Evolutionary conservation across 371 early-diverging fungal species (phyloP).

Genomic region (Mortierella sp.): DNA sequence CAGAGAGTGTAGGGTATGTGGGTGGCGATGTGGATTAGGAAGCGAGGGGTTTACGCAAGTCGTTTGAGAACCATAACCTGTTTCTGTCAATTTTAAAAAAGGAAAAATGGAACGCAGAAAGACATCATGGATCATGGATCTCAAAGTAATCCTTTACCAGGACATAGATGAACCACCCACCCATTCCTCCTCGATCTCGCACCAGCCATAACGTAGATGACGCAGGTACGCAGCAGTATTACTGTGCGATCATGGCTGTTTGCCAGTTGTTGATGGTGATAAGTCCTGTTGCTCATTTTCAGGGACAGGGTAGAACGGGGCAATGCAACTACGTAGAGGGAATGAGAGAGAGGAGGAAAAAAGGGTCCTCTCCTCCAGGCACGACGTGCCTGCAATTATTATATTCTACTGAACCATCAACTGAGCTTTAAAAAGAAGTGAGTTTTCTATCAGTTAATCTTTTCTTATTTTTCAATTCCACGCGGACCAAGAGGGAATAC

Average conservation of each 20-base stretch:
- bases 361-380: no score
- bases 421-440: neutral
- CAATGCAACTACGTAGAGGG: no score
- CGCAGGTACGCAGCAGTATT: neutral
- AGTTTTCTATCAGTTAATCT: neutral
- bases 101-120: neutral
- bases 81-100: neutral
- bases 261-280: neutral
- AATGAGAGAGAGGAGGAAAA: neutral
- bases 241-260: neutral
- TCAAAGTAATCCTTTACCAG: neutral
- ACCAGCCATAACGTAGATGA: neutral
- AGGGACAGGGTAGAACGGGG: no score
- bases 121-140: neutral
- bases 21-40: neutral
- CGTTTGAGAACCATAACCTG: neutral
- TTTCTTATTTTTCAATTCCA: neutral
- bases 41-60: neutral
- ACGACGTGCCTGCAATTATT: neutral
- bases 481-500: no score
- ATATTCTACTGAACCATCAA: neutral
- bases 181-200: neutral
- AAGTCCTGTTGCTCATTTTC: neutral
- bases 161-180: neutral
- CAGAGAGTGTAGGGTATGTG: neutral